Conservation (phyloP, 1,284 basidiomycete species). For the Mycena citricolor region DNA sequence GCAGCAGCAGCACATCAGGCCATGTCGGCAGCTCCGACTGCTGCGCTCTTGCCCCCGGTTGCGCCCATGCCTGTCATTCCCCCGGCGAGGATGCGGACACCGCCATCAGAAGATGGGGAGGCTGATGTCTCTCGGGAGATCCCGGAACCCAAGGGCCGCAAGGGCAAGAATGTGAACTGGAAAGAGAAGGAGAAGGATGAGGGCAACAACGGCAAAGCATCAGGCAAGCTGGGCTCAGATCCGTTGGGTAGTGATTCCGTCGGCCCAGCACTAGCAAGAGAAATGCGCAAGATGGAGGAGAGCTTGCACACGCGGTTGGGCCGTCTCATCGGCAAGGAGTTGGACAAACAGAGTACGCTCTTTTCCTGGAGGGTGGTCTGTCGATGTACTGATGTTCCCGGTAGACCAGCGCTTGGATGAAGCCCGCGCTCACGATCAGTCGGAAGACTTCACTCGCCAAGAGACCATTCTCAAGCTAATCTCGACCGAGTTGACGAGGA, state of each 20-base stretch:
- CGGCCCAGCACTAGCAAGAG: conserved; percentile 58
- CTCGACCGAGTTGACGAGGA: conserved; percentile 78
- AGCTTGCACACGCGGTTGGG: conserved; percentile 71
- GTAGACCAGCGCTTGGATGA: conserved; percentile 80
- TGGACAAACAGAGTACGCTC: conserved; percentile 77
- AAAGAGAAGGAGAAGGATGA: conserved; percentile 57
- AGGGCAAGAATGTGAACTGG: conserved; percentile 62
- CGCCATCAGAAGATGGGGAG: conserved; percentile 72
- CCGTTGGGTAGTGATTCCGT: conserved; percentile 47
- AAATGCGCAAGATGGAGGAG: conserved; percentile 80
- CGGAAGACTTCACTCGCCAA: conserved; percentile 76
- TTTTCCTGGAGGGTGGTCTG: conserved; percentile 5
- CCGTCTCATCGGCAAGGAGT: conserved; percentile 74
- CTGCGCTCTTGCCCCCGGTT: conserved; percentile 27
- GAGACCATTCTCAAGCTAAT: conserved; percentile 85
- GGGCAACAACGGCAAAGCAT: conserved; percentile 32
- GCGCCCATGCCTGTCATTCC: conserved; percentile 27
- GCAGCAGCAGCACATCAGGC: conserved; percentile 35
- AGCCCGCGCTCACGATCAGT: conserved; percentile 69
- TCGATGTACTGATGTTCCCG: conserved; percentile 7
- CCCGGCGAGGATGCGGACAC: conserved; percentile 55
- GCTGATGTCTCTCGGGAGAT: conserved; percentile 62
- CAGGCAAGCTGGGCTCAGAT: conserved; percentile 46
- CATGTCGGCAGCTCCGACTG: conserved; percentile 39
- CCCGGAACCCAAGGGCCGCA: conserved; percentile 51